These are phyloP conservation scores for Microcyclospora tardicrescens DNA, from an alignment of 2,329 filamentous ascomycete species.

Conservation along the genomic window DNA sequence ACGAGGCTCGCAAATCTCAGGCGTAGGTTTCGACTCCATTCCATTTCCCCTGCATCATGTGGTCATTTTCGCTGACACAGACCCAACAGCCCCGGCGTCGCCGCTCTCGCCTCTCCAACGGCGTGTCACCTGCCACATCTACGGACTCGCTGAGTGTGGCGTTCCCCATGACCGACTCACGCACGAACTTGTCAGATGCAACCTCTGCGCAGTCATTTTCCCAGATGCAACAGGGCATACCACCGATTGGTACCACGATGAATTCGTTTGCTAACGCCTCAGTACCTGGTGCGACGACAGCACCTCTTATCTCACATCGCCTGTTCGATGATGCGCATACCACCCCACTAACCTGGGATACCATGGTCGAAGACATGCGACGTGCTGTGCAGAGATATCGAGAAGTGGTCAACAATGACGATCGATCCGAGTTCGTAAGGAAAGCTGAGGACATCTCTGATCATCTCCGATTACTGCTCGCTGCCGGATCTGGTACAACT, in stretches of 20 bases:
- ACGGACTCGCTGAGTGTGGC: constrained; percentile 76
- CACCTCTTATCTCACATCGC: constrained; percentile 53
- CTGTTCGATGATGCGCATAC: constrained; percentile 85
- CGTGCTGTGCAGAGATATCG: constrained; percentile 79
- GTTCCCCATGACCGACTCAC: constrained; percentile 40
- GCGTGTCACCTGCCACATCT: constrained; percentile 73
- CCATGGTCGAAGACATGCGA: constrained; percentile 86
- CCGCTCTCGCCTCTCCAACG: constrained; percentile 52
- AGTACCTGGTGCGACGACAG: constrained; percentile 11
- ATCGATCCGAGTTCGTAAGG: constrained; percentile 80
- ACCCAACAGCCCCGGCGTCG: constrained; percentile 44
- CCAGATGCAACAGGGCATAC: constrained; percentile 30
- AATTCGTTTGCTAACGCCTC: constrained; percentile 43
- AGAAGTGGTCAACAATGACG: constrained; percentile 70
- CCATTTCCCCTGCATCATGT: constrained; percentile 4
- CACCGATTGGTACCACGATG: constrained; percentile 38
- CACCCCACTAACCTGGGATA: constrained; percentile 73
- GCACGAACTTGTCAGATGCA: constrained; percentile 37
- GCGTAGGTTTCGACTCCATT: constrained; percentile 38
- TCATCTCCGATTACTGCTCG: constrained; percentile 82
- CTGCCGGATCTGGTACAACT: constrained; percentile 89
- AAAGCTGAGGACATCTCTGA: constrained; percentile 97
- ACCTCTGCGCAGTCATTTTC: constrained; percentile 38
- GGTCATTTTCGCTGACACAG: constrained; percentile 6
- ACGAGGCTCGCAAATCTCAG: constrained; percentile 53